Base-by-base conservation (phyloP, 306 rosid genomes). In the Begonia masoniana region DNA sequence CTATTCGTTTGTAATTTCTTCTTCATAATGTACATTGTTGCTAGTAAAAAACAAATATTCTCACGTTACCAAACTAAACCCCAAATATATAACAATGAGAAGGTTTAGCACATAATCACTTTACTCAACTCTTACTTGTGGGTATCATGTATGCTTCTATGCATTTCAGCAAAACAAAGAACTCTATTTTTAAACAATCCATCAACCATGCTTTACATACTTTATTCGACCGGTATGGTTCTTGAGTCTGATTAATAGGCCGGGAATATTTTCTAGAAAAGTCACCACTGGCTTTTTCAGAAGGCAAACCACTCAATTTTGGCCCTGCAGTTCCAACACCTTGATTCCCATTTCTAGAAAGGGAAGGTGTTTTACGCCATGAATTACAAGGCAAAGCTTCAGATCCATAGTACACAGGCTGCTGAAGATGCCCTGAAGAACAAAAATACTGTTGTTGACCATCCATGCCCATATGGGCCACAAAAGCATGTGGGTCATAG, bases 361-460 rank as follows among this genome's bases (percentile, higher is more conserved):
- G 57, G 47, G 56, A 59, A 35, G 59, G 56, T 7, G 73, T 24
- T 41, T 78, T 46, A 61, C 64, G 71, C 66, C 74, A 47, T 23
- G 76, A 67, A 71, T 62, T 55, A 66, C 68, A 68, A 62, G 80
- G 67, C 42, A 65, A 19, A 50, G 77, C 66, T 72, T 82, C 81
- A 41, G 87, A 82, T 51, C 68, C 72, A 61, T 62, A 66, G 10
- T 63, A 50, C 55, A 71, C 82, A 51, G 82, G 65, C 63, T 55
- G 69, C 63, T 78, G 82, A 61, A 74, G 54, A 70, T 66, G 70
- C 16, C 69, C 81, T 35, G 80, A 65, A 51, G 77, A 51, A 64
- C 82, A 60, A 55, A 60, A 63, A 43, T 68, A 81, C 58, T 57
- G 83, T 56, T 71, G 81, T 31, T 31, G 39, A 31, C 56, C 63